These are phyloP conservation scores for Stellera chamaejasme DNA, from an alignment of 345 rosid species.

Conservation along the genomic window DNA sequence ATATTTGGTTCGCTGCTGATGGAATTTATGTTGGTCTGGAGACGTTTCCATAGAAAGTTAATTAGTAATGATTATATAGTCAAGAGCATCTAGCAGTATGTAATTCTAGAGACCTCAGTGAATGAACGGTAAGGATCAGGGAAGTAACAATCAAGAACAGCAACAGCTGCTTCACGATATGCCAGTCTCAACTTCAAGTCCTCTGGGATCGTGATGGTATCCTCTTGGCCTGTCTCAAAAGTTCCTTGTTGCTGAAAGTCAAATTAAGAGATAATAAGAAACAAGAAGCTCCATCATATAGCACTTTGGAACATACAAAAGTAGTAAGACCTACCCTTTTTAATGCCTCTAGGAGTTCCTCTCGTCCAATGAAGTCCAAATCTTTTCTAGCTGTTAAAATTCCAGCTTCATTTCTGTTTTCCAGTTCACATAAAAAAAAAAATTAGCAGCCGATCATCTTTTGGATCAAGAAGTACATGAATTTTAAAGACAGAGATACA, in stretches of 20 bases:
- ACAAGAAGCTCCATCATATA: constrained; percentile 2
- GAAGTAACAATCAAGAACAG: constrained; percentile 81
- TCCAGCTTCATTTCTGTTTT: constrained; percentile 89
- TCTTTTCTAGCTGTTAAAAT: constrained; percentile 96
- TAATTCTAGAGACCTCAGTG: constrained; percentile 38
- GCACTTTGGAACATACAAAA: constrained; percentile 4
- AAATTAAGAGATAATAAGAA: constrained; percentile 15
- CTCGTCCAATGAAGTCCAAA: constrained; percentile 74
- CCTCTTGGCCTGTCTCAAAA: constrained; percentile 95
- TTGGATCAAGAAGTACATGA: constrained; percentile 1
- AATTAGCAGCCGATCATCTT: constrained; percentile 15
- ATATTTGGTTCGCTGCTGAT: constrained; percentile 68
- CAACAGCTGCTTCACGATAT: constrained; percentile 93
- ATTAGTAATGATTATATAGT: constrained; percentile 6
- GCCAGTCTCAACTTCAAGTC: constrained; percentile 83
- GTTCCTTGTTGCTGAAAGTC: constrained; percentile 85
- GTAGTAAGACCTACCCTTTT: constrained; percentile 51
- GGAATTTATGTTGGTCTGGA: constrained; percentile 83
- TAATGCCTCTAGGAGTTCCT: constrained; percentile 88
- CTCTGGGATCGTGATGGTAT: constrained; percentile 71
- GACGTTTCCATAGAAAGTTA: constrained; percentile 15
- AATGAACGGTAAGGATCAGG: constrained; percentile 76
- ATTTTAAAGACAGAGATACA: constrained; percentile 9
- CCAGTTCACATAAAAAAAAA: constrained; percentile 16
- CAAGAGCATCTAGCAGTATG: constrained; percentile 1